Evolutionary conservation across 78 protist species (phyloP), one percentile per base, ranked within the genome.

Genomic region (Anaeramoeba ignava): DNA sequence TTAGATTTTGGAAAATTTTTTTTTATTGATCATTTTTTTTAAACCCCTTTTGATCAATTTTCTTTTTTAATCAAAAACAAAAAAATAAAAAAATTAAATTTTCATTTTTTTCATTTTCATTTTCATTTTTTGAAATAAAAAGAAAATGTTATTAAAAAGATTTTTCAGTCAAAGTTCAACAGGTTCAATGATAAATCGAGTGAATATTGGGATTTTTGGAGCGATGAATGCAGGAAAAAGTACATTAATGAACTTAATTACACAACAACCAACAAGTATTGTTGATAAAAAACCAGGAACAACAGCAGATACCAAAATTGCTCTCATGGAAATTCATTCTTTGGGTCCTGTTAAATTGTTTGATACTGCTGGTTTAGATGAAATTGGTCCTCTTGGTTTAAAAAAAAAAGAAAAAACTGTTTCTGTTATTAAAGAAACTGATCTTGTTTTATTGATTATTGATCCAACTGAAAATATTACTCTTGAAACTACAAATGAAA

Each of bases 191-290:
- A 17, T 54, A 27, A 8, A 27, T 54, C 73, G 73, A 27, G 17
- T 17, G 17, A 8, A 54, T 54, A 17, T 54, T 8, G 73, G 73
- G 17, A 54, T 54, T 54, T 54, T 54, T 17, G 73, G 73, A 27
- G 73, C 73, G 17, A 54, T 54, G 73, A 54, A 54, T 54, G 73
- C 73, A 27, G 73, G 73, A 54, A 54, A 54, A 54, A 54, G 73
- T 54, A 27, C 73, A 27, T 54, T 54, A 27, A 54, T 54, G 73
- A 54, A 54, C 17, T 54, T 17, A 27, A 17, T 54, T 17, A 54
- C 73, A 27, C 73, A 54, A 17, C 73, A 54, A 8, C 8, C 8
- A 27, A 54, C 73, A 54, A 54, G 73, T 54, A 54, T 54, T 54
- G 73, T 54, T 17, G 73, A 54, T 54, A 54, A 17, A 8, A 54